Conservation (phyloP, 31 red algal species). For the Odonthalia washingtoniensis region DNA sequence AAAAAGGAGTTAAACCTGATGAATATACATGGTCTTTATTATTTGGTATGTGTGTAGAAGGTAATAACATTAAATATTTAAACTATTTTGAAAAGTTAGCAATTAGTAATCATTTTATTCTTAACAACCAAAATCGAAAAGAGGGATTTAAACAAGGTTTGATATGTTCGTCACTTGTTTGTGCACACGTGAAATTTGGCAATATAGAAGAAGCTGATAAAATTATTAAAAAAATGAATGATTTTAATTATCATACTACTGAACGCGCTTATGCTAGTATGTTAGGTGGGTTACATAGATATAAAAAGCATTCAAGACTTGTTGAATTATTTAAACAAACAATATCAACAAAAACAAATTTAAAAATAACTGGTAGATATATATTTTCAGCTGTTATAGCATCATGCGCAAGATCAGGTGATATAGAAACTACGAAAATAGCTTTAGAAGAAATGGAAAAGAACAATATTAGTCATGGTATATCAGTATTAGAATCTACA, state of each 20-base stretch:
- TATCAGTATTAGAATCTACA: neutral
- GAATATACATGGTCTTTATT: conserved; percentile 70
- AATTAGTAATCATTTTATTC: neutral
- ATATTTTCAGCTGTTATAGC: conserved; percentile 53
- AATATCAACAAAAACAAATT: conserved; percentile 12
- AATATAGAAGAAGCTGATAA: conserved; percentile 42
- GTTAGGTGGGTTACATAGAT: conserved; percentile 47
- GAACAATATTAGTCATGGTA: neutral
- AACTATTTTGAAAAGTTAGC: conserved; percentile 42
- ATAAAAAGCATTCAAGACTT: conserved; percentile 57
- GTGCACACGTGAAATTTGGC: conserved; percentile 47
- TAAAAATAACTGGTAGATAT: conserved; percentile 57
- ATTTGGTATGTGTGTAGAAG: conserved; percentile 58
- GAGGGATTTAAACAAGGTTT: conserved; percentile 41
- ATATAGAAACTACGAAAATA: neutral
- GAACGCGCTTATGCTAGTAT: conserved; percentile 62
- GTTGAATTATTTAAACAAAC: conserved; percentile 44
- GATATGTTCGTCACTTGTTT: conserved; percentile 54
- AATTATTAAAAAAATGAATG: conserved; percentile 41
- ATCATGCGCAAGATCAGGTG: conserved; percentile 24
- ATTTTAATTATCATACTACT: conserved; percentile 26
- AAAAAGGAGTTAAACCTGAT: conserved; percentile 36
- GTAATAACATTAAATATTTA: conserved; percentile 21
- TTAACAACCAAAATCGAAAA: conserved; percentile 45
- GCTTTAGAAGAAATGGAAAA: neutral